Evolutionary conservation across 176 grass and related monocot genomes (phyloP), one percentile per base, ranked within the genome.

Genomic region (Lolium perenne): DNA sequence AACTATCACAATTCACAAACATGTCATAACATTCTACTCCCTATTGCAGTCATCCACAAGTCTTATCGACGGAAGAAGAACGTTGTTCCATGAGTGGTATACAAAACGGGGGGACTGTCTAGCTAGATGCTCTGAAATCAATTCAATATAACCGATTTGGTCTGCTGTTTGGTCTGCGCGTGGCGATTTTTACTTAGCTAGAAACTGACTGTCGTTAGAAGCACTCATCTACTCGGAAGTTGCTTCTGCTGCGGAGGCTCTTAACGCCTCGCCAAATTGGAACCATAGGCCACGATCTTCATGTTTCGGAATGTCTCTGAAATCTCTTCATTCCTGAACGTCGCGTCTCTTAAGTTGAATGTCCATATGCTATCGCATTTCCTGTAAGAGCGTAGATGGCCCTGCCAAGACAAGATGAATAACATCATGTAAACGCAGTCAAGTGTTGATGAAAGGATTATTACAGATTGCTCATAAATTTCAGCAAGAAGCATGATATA

Each of bases 381-480:
- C 91, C 95, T 94, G 85, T 98, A 98, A n/a, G 91, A 92, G 91
- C 89, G 95, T 66, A 98, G 88, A 90, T 98, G 90, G 38, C 95
- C 95, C 93, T 95, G 83, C 64, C 26, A 59, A 78, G 56, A 16
- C 26, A 85, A 61, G 80, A 73, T 32, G 59, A 67, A 77, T 55
- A 22, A 46, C 61, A 16, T 77, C 47, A 71, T 78, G 2, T 2
- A 65, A 8, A 72, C 55, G 67, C 51, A 72, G 41, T 47, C 25
- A 10, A 29, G 12, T 5, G 23, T 54, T 6, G 26, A 18, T 20
- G 7, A 0, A 38, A 67, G 53, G 10, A 67, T 26, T 5, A 10
- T 45, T 68, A 76, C 20, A 58, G 1, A 61, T 4, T 46, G 32
- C 41, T 43, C 41, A 43, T 43, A 43, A 43, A 43, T 43, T 43